Evolutionary conservation across 2,329 filamentous ascomycete species (phyloP).

Genomic region (Aspergillus ochraceus): DNA sequence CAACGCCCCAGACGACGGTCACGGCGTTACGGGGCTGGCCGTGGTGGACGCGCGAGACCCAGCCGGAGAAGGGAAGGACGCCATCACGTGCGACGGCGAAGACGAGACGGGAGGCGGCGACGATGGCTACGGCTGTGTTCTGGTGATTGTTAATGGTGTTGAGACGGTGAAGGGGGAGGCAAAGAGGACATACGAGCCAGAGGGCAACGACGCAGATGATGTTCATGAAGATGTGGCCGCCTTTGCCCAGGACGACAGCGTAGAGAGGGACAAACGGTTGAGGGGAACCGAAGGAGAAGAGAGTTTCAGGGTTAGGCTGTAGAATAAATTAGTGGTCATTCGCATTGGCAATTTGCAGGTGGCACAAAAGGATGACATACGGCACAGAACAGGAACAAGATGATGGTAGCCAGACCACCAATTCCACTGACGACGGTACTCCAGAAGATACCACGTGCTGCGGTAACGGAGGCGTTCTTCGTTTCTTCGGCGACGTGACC

Average conservation of each 20-base stretch:
- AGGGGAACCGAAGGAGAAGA: slow-evolving; percentile 56
- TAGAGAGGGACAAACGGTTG: slow-evolving; percentile 62
- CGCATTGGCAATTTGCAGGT: not conserved
- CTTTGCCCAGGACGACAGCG: slow-evolving; percentile 55
- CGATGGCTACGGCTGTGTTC: slow-evolving; percentile 61
- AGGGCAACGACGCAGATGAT: slow-evolving; percentile 54
- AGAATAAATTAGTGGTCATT: slow-evolving; percentile 2
- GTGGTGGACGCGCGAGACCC: slow-evolving; percentile 56
- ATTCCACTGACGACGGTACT: slow-evolving; percentile 59
- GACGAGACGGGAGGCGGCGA: slow-evolving; percentile 61
- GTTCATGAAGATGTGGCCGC: slow-evolving; percentile 63
- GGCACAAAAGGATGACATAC: slow-evolving; percentile 31
- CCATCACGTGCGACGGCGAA: slow-evolving; percentile 64
- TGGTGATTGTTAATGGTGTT: slow-evolving; percentile 6
- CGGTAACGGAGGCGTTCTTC: slow-evolving; percentile 52
- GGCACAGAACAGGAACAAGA: slow-evolving; percentile 60
- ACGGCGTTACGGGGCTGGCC: slow-evolving; percentile 63
- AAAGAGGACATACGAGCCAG: slow-evolving; percentile 49
- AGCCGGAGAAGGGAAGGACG: slow-evolving; percentile 59
- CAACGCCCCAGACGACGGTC: slow-evolving; percentile 57
- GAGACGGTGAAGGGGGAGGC: too few relatives aligned
- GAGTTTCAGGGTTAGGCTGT: slow-evolving; percentile 50
- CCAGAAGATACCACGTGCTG: slow-evolving; percentile 61
- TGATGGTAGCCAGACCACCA: slow-evolving; percentile 57
- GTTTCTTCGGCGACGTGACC: slow-evolving; percentile 64